Evolutionary conservation across 768 basidiomycete species (phyloP).

Genomic region (Termitomyces sp.): DNA sequence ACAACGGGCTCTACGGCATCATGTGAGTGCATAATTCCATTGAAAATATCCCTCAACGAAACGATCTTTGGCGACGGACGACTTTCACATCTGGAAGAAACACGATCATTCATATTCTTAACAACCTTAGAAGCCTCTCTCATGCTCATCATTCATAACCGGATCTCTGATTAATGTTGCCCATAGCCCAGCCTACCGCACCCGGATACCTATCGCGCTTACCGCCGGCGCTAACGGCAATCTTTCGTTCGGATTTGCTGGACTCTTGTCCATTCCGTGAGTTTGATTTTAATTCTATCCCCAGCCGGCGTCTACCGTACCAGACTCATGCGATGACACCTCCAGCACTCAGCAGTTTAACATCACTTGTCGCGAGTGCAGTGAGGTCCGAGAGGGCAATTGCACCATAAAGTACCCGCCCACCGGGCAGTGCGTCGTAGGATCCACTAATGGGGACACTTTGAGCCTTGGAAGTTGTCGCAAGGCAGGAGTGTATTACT

Average conservation of each 20-base stretch:
- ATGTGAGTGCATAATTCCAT: slow-evolving; percentile 1
- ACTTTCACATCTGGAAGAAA: no score
- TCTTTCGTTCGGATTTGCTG: slow-evolving; percentile 2
- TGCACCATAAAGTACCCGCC: slow-evolving; percentile 11
- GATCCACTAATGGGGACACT: slow-evolving; percentile 2
- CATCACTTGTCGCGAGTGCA: slow-evolving; percentile 9
- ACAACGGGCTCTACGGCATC: slow-evolving; percentile 8
- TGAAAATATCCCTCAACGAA: no score
- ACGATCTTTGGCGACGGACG: no score
- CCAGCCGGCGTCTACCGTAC: no score
- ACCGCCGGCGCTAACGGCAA: slow-evolving; percentile 6
- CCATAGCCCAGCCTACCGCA: slow-evolving; percentile 5
- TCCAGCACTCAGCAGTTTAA: slow-evolving; percentile 12
- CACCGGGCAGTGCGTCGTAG: slow-evolving; percentile 9
- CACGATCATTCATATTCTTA: no score
- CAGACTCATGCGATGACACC: background rate
- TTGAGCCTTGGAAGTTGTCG: slow-evolving; percentile 8
- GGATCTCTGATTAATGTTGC: background rate
- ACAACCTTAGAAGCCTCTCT: no score
- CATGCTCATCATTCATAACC: no score
- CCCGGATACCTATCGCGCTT: slow-evolving; percentile 3
- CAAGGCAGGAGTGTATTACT: slow-evolving; percentile 6
- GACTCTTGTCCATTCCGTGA: slow-evolving; percentile 1
- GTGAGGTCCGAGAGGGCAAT: background rate
- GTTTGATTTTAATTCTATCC: background rate